Evolutionary conservation across 2,329 filamentous ascomycete species (phyloP).

Genomic region (Trichoderma brevicompactum): DNA sequence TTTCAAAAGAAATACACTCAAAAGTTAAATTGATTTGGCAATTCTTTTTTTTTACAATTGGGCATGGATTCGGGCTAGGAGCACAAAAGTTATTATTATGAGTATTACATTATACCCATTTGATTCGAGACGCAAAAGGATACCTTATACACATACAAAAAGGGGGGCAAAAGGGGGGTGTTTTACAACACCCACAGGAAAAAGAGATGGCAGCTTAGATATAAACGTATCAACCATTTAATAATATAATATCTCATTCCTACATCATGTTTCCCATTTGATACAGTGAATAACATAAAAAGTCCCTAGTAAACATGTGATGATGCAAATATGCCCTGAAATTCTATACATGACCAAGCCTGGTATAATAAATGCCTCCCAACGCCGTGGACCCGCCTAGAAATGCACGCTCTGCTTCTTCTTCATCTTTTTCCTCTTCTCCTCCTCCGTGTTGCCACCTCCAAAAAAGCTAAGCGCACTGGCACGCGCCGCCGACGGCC

Average conservation of each 20-base stretch:
- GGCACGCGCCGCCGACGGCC: conserved; percentile 49
- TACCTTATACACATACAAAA: conserved; percentile 1
- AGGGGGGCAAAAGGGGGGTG: neutral
- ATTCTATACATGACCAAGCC: conserved; percentile 1
- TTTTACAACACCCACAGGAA: neutral
- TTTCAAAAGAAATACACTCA: neutral
- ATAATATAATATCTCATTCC: neutral
- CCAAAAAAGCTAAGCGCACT: conserved; percentile 53
- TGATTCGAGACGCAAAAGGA: conserved; percentile 14
- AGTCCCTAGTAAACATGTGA: neutral
- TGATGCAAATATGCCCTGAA: neutral
- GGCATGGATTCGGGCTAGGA: conserved; percentile 5
- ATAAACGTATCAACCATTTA: neutral
- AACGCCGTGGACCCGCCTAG: conserved; percentile 32
- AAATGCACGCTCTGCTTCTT: conserved; percentile 57
- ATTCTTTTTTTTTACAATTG: neutral
- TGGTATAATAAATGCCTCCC: neutral
- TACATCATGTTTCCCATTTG: too few species aligned
- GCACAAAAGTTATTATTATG: conserved; percentile 23
- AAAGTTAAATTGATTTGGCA: neutral
- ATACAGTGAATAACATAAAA: neutral
- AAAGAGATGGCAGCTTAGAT: neutral
- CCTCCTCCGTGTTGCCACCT: conserved; percentile 42
- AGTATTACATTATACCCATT: conserved; percentile 27
- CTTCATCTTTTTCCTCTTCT: conserved; percentile 48